phyloP scores from a whole-genome alignment of 2,329 filamentous ascomycete genomes.

The Alternaria sp. region DNA sequence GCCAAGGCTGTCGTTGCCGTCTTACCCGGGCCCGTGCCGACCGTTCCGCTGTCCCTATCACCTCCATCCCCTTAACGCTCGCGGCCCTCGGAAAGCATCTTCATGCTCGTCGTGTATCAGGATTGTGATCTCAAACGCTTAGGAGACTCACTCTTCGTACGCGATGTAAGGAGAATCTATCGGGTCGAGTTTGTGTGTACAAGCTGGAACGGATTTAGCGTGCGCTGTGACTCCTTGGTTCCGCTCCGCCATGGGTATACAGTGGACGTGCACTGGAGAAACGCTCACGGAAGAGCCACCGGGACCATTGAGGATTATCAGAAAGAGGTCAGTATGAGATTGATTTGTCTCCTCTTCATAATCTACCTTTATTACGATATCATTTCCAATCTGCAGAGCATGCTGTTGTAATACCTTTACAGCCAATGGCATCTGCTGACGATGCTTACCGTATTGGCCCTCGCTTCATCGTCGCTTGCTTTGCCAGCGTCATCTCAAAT shows the following conservation, averaged over 20 bases:
- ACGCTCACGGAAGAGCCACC: not conserved
- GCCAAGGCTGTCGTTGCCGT: slow-evolving; percentile 8
- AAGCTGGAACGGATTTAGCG: not conserved
- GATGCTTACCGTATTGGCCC: not conserved
- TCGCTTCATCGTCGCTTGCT: too few relatives aligned
- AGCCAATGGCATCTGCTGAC: not conserved
- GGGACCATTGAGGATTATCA: not conserved
- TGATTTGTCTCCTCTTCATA: too few relatives aligned
- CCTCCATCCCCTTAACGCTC: not conserved
- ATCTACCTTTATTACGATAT: too few relatives aligned
- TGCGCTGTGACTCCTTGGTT: not conserved
- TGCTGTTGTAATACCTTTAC: not conserved
- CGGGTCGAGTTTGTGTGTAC: not conserved
- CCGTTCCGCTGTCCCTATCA: slow-evolving; percentile 5
- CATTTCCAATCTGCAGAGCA: not conserved
- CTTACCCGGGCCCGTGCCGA: not conserved
- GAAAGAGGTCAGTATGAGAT: not conserved
- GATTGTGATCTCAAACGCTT: not conserved
- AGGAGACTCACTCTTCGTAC: not conserved
- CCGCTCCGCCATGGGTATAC: not conserved
- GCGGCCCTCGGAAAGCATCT: not conserved
- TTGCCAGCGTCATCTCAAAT: too few relatives aligned
- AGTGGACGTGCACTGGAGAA: not conserved
- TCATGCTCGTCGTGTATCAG: not conserved
- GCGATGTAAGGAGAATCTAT: not conserved